Base-by-base conservation (phyloP, 176 grass and related monocot genomes). In the Rhynchospora breviuscula region DNA sequence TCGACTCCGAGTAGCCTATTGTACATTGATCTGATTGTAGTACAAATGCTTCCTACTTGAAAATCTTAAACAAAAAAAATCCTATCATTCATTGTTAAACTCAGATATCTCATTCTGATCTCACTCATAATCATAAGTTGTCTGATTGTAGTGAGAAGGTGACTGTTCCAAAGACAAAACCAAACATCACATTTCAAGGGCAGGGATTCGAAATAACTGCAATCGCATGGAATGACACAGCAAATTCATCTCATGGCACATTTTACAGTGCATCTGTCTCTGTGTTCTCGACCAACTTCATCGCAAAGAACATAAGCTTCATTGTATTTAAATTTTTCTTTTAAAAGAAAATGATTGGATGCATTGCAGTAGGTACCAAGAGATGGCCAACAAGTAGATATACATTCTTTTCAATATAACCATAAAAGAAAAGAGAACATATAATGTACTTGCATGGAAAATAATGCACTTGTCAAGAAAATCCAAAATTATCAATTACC, bases 101-200 rank as follows among this genome's bases (percentile, higher is more conserved):
- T 52, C 26, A 54, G 29, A 11, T 23, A 26, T 53, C 25, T 23
- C 25, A 22, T 12, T 53, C 17, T 76, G 48, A 76, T 31, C 72
- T 3, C 47, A 31, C 6, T 76, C 29, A 0, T 76, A 54, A 77
- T 56, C 70, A 84, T 63, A 79, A 86, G 47, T 10, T 66, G 61
- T 79, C 18, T 78, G 85, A 59, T 49, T 86, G 52, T 77, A 97
- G 90, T 53, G 94, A 97, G 90, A 94, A 97, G 85, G 90, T 97
- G 57, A 94, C 29, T 3, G 47, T 97, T 79, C 92, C 90, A 17
- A 81, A 14, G 15, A 86, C 87, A 15, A 97, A 94, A 82, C 83
- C 90, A 65, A 97, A 94, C 80, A 91, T 97, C 79, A 94, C 94
- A 78, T 94, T 97, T 67, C 94, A 97, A 87, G 94, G 92, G 2